These are phyloP conservation scores for Lepidium campestre DNA, from an alignment of 441 rosid species.

Conservation along the genomic window DNA sequence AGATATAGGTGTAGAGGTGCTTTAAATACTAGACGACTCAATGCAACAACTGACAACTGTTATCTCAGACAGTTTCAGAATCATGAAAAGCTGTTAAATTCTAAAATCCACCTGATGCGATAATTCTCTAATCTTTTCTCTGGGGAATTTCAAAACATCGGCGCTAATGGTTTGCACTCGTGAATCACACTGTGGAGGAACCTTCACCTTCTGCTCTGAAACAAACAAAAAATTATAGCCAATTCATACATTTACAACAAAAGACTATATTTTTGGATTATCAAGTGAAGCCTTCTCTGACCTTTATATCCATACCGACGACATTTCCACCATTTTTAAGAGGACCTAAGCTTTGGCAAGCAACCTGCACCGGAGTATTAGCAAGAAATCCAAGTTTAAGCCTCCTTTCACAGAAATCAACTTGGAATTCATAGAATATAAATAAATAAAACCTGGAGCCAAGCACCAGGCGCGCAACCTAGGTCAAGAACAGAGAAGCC, in stretches of 20 bases:
- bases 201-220: constrained; percentile 92
- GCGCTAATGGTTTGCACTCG: constrained; percentile 80
- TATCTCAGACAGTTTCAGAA: background rate
- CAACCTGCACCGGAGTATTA: constrained; percentile 48
- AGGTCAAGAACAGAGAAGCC: constrained; percentile 93
- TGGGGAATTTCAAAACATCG: constrained; percentile 63
- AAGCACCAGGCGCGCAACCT: constrained; percentile 98
- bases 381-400: constrained; percentile 4
- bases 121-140: constrained; percentile 48
- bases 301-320: constrained; percentile 91
- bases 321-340: constrained; percentile 71
- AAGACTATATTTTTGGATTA: background rate
- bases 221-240: background rate
- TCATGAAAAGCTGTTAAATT: too few relatives aligned
- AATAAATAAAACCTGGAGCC: constrained; percentile 80
- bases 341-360: constrained; percentile 88
- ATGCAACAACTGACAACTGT: too few relatives aligned
- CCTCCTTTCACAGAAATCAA: background rate
- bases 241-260: constrained; percentile 27
- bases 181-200: constrained; percentile 78
- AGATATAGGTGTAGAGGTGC: background rate
- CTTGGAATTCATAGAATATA: background rate
- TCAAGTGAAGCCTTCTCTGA: constrained; percentile 21
- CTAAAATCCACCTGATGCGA: constrained; percentile 58
- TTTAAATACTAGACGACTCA: too few relatives aligned